Evolutionary conservation across 164 flowering plant genomes (phyloP).

Genomic region (Echeveria elegans): DNA sequence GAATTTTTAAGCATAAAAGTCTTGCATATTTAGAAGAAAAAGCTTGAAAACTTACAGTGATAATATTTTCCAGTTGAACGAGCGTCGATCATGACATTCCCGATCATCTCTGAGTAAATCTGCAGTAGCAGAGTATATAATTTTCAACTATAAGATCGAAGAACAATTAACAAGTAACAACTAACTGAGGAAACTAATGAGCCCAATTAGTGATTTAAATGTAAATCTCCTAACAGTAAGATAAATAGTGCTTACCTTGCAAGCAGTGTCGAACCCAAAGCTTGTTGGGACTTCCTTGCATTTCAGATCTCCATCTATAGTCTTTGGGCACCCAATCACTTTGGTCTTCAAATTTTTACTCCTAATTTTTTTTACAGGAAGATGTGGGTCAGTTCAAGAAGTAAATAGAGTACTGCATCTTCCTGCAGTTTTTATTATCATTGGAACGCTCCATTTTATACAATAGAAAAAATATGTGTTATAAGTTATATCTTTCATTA

Average conservation of each 20-base stretch:
- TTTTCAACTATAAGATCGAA: not conserved
- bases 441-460: not conserved
- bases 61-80: conserved; percentile 98
- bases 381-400: not conserved
- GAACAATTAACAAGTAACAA: not conserved
- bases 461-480: too few species aligned
- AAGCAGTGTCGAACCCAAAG: conserved; percentile 70
- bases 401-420: not conserved
- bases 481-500: not conserved
- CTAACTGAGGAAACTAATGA: not conserved
- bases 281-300: conserved; percentile 61
- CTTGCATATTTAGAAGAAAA: not conserved
- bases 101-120: conserved; percentile 76
- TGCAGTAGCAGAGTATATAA: conserved; percentile 18
- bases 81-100: conserved; percentile 95
- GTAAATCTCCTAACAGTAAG: not conserved
- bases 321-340: conserved; percentile 62
- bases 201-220: not conserved
- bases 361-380: conserved; percentile 25
- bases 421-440: not conserved
- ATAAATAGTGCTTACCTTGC: conserved; percentile 60
- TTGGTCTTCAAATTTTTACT: conserved; percentile 46
- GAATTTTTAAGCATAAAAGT: not conserved
- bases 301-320: conserved; percentile 68
- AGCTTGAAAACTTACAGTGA: conserved; percentile 57